A percentile compares a stretch with the other conserved stretches of the same genome.
Conservation (phyloP, 495 filamentous ascomycete genomes). For the Aspergillus avenaceus region DNA sequence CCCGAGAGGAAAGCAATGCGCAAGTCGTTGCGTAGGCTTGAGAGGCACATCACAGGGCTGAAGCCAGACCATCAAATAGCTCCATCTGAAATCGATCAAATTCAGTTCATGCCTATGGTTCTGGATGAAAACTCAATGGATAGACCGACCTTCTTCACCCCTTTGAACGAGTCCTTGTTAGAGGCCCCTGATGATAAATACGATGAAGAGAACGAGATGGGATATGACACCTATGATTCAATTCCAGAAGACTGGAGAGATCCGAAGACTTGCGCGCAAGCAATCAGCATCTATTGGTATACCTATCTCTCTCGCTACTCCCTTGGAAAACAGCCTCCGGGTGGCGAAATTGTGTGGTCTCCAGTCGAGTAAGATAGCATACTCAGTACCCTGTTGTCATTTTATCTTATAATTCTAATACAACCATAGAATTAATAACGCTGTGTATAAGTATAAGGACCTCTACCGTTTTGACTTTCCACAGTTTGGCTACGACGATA, state of each 20-base stretch:
- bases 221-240: neutral
- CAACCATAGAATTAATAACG: neutral
- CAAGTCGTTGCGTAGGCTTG: neutral
- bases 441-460: neutral
- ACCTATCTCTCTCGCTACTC: neutral
- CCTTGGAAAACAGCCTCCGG: neutral
- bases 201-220: neutral
- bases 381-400: too few relatives aligned
- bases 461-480: neutral
- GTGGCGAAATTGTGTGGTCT: neutral
- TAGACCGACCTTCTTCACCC: neutral
- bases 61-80: neutral
- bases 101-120: neutral
- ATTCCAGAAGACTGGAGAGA: neutral
- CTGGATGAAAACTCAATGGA: neutral
- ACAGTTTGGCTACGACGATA: neutral
- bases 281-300: neutral
- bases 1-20: neutral
- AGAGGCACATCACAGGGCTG: neutral
- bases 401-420: neutral
- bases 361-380: neutral
- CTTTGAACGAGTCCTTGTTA: neutral
- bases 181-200: neutral
- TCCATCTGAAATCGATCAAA: neutral
- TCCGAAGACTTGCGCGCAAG: neutral